Evolutionary conservation across 495 filamentous ascomycete species (phyloP).

Genomic region (Mytilinidion resinicola): DNA sequence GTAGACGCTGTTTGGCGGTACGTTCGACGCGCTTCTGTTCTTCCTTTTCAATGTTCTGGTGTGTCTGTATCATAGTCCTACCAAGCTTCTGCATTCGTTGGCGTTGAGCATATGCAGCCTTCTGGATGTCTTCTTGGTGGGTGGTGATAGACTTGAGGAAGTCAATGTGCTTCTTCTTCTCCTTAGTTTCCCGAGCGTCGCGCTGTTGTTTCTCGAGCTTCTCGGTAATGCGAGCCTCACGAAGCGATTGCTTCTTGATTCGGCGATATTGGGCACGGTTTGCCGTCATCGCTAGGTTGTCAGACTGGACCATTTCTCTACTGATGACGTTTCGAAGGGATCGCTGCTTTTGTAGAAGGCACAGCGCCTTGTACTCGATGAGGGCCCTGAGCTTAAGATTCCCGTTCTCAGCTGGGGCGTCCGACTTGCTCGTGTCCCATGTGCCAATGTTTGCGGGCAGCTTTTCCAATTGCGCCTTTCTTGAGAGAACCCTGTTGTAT

Average conservation of each 20-base stretch:
- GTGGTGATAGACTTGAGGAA: constrained; percentile 69
- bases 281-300: constrained; percentile 90
- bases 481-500: constrained; percentile 79
- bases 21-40: constrained; percentile 96
- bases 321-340: constrained; percentile 77
- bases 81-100: constrained; percentile 76
- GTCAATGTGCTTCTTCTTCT: constrained; percentile 93
- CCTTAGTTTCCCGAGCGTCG: constrained; percentile 84
- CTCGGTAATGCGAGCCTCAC: constrained; percentile 96
- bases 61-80: constrained; percentile 76
- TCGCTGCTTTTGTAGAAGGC: constrained; percentile 76
- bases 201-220: constrained; percentile 98
- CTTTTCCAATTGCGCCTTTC: constrained; percentile 74
- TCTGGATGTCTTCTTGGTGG: constrained; percentile 56
- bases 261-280: constrained; percentile 83
- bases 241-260: constrained; percentile 91
- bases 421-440: constrained; percentile 71
- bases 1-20: constrained; percentile 97
- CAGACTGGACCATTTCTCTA: constrained; percentile 82
- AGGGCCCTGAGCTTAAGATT: constrained; percentile 80
- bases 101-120: constrained; percentile 57
- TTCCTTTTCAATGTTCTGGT: constrained; percentile 96
- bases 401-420: constrained; percentile 66
- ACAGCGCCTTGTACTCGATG: constrained; percentile 86
- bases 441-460: constrained; percentile 74